Conservation (phyloP, 192 early-diverging fungal genomes). For the Coemansia sp. region DNA sequence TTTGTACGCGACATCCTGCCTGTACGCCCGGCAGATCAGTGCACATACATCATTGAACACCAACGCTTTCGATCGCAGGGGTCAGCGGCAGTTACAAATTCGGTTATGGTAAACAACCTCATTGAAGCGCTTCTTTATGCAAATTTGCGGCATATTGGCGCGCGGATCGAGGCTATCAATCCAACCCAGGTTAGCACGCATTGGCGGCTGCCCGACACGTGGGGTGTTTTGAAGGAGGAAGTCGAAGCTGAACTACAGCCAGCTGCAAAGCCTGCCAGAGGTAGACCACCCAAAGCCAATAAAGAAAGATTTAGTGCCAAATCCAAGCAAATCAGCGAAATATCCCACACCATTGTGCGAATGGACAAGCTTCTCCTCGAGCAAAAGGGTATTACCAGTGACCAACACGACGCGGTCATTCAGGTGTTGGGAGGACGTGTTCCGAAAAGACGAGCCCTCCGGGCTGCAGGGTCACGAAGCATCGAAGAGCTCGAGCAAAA, state of each 20-base stretch:
- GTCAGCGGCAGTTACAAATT: conserved; percentile 49
- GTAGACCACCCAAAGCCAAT: not conserved
- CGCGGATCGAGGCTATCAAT: conserved; percentile 38
- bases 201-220: conserved; percentile 23
- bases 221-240: not conserved
- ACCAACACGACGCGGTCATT: conserved; percentile 21
- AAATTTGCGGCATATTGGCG: conserved; percentile 34
- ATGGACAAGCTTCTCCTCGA: conserved; percentile 24
- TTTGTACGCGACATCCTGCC: conserved; percentile 43
- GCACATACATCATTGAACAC: conserved; percentile 52
- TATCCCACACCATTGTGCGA: conserved; percentile 8
- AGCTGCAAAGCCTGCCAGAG: not conserved
- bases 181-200: conserved; percentile 40
- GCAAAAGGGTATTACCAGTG: conserved; percentile 21
- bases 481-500: conserved; percentile 15
- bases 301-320: conserved; percentile 1
- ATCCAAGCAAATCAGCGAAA: not conserved
- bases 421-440: conserved; percentile 10
- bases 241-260: not conserved
- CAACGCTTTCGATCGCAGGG: conserved; percentile 56
- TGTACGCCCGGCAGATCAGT: conserved; percentile 14
- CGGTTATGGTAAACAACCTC: conserved; percentile 55
- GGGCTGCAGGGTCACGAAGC: conserved; percentile 4
- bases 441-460: conserved; percentile 3
- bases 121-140: conserved; percentile 53